A percentile compares a stretch with the other conserved stretches of the same genome.
Evolutionary conservation across 306 rosid species (phyloP).

Genomic region (Ziziphus jujuba): DNA sequence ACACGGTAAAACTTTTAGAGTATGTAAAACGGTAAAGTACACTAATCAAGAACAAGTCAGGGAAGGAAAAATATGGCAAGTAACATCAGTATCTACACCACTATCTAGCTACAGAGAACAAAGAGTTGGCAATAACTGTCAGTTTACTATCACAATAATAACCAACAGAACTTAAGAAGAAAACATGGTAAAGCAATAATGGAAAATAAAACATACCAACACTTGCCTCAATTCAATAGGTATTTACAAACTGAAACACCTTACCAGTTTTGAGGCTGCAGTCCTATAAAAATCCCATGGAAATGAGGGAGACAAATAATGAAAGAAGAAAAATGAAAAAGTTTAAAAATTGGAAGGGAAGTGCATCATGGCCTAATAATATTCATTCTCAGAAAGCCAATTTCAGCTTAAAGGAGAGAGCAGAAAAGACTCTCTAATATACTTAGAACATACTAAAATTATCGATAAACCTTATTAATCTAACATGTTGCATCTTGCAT

Average conservation of each 20-base stretch:
- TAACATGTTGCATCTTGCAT: neutral
- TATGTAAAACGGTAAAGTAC: too few relatives aligned
- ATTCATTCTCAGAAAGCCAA: conserved; percentile 3
- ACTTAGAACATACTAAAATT: neutral
- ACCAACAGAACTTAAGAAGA: neutral
- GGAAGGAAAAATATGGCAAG: too few relatives aligned
- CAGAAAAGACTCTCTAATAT: neutral
- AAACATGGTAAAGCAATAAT: conserved; percentile 10
- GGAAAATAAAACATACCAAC: conserved; percentile 5
- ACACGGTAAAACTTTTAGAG: neutral
- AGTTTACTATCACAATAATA: neutral
- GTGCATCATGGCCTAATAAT: neutral
- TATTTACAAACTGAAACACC: conserved; percentile 5
- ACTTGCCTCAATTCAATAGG: neutral
- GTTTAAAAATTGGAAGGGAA: neutral
- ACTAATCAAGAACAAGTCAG: too few relatives aligned
- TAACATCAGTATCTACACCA: too few relatives aligned
- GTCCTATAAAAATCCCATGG: neutral
- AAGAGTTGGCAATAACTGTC: too few relatives aligned
- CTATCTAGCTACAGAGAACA: too few relatives aligned
- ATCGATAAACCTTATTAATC: neutral
- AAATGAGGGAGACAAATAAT: neutral
- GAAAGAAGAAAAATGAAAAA: neutral
- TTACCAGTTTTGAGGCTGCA: neutral
- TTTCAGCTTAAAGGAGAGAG: conserved; percentile 14